Percentiles rank a stretch among this genome's conserved stretches.
Evolutionary conservation across 1,284 basidiomycete genomes (phyloP).

Genomic region (Coniferiporia sulphurascens): DNA sequence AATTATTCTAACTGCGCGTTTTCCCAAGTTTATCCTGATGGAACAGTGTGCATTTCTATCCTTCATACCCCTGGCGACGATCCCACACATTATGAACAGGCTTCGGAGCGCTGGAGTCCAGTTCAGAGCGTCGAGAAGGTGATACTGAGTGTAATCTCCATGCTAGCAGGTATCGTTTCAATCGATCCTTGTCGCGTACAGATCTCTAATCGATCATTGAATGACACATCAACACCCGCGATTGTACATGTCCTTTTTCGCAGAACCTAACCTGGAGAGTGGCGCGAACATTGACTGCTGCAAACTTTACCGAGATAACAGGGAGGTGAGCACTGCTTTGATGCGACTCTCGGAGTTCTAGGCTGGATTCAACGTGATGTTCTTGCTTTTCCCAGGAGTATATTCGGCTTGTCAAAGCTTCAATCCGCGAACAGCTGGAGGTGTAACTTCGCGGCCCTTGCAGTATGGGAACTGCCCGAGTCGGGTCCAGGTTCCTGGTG

Average conservation of each 20-base stretch:
- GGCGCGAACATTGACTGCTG: conserved; percentile 98
- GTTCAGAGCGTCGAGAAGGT: conserved; percentile 98
- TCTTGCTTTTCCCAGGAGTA: conserved; percentile 46
- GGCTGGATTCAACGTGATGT: not conserved
- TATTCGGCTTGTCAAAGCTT: conserved; percentile 64
- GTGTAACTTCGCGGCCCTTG: conserved; percentile 33
- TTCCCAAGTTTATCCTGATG: conserved; percentile 80
- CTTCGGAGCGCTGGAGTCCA: conserved; percentile 97
- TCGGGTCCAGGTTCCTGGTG: not conserved
- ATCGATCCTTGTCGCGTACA: conserved; percentile 7
- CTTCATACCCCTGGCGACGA: conserved; percentile 97
- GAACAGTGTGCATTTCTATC: conserved; percentile 97
- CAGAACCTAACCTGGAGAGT: conserved; percentile 97
- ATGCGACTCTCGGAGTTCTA: not conserved
- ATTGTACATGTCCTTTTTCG: conserved; percentile 20
- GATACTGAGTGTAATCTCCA: conserved; percentile 90
- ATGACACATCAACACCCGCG: not conserved
- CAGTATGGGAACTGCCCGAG: not conserved
- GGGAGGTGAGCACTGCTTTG: conserved; percentile 35
- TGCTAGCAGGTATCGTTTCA: conserved; percentile 80
- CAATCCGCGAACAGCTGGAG: conserved; percentile 69
- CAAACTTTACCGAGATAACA: conserved; percentile 90
- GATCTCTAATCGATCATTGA: not conserved
- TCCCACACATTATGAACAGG: conserved; percentile 86
- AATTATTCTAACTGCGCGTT: conserved; percentile 10